phyloP scores from a whole-genome alignment of 768 basidiomycete species.

The Phylloporus sp. region DNA sequence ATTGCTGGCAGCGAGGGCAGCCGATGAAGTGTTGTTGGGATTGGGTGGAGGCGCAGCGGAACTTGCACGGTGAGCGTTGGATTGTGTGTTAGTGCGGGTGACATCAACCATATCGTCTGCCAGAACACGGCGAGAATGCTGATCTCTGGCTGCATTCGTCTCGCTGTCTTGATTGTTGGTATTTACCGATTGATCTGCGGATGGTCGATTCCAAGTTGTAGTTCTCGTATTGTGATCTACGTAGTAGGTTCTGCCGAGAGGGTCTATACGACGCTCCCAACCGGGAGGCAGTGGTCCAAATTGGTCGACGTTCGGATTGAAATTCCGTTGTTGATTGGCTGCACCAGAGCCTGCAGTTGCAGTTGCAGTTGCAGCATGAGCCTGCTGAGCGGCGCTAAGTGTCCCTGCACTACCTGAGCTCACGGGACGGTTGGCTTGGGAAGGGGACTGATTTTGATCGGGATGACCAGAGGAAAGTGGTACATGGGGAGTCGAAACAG shows the following conservation, averaged over 20 bases:
- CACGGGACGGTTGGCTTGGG: conserved; percentile 33
- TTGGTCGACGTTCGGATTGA: conserved; percentile 94
- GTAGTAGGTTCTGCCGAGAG: conserved; percentile 93
- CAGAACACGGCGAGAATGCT: conserved; percentile 78
- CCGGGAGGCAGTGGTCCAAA: conserved; percentile 85
- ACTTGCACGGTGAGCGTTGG: conserved; percentile 41
- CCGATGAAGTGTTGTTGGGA: conserved; percentile 33
- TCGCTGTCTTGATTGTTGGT: conserved; percentile 66
- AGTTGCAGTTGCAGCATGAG: conserved; percentile 16
- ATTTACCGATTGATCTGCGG: conserved; percentile 71
- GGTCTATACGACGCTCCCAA: conserved; percentile 98
- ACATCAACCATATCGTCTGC: conserved; percentile 85
- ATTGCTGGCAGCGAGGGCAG: conserved; percentile 49
- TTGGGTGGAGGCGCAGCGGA: conserved; percentile 30
- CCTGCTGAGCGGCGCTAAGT: conserved; percentile 18
- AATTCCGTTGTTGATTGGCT: conserved; percentile 64
- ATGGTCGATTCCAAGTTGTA: conserved; percentile 97
- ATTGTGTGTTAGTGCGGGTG: conserved; percentile 41
- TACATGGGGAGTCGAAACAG: conserved; percentile 37
- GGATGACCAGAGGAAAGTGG: conserved; percentile 22
- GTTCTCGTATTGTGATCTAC: conserved; percentile 98
- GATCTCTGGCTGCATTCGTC: conserved; percentile 82
- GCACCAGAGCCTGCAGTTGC: conserved; percentile 42
- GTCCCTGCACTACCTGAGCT: conserved; percentile 30
- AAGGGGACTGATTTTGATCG: conserved; percentile 28